Percentiles rank a stretch among this genome's conserved stretches.
Evolutionary conservation across 768 basidiomycete species (phyloP).

Genomic region (Obba rivulosa): DNA sequence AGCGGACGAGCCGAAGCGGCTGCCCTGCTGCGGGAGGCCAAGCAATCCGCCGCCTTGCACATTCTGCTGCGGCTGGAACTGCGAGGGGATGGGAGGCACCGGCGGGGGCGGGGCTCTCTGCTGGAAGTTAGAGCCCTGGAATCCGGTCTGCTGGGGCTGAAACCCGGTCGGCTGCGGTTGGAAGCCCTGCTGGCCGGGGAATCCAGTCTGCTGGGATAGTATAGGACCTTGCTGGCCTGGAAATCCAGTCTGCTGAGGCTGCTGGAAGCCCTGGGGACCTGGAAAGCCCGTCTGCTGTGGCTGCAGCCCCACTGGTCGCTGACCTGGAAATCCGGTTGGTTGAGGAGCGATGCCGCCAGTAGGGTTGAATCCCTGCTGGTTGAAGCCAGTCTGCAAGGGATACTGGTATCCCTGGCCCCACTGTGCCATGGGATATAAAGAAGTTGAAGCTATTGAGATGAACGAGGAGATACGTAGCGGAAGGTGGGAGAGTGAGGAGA

Average conservation of each 20-base stretch:
- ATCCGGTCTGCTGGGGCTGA: constrained; percentile 31
- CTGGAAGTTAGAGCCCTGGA: constrained; percentile 29
- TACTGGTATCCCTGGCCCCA: constrained; percentile 74
- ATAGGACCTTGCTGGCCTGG: constrained; percentile 38
- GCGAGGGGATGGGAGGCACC: constrained; percentile 57
- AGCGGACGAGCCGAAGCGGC: constrained; percentile 49
- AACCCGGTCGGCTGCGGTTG: constrained; percentile 17
- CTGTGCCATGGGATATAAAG: constrained; percentile 53
- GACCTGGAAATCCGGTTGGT: constrained; percentile 48
- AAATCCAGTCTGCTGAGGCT: constrained; percentile 58
- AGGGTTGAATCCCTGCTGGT: constrained; percentile 37
- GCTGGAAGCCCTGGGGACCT: constrained; percentile 22
- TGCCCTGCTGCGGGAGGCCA: constrained; percentile 35
- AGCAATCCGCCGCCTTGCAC: constrained; percentile 35
- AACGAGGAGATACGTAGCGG: background rate
- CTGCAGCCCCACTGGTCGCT: constrained; percentile 38
- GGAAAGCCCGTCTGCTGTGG: constrained; percentile 57
- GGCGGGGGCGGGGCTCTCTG: constrained; percentile 48
- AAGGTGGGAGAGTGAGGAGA: background rate
- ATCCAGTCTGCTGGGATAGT: constrained; percentile 38
- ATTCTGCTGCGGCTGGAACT: constrained; percentile 53
- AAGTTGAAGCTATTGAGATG: constrained; percentile 1
- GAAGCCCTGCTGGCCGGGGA: constrained; percentile 31
- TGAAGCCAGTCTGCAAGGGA: constrained; percentile 68
- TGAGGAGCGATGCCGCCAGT: constrained; percentile 50